phyloP scores from a whole-genome alignment of 2,329 filamentous ascomycete species.

The Thelonectria discophora region DNA sequence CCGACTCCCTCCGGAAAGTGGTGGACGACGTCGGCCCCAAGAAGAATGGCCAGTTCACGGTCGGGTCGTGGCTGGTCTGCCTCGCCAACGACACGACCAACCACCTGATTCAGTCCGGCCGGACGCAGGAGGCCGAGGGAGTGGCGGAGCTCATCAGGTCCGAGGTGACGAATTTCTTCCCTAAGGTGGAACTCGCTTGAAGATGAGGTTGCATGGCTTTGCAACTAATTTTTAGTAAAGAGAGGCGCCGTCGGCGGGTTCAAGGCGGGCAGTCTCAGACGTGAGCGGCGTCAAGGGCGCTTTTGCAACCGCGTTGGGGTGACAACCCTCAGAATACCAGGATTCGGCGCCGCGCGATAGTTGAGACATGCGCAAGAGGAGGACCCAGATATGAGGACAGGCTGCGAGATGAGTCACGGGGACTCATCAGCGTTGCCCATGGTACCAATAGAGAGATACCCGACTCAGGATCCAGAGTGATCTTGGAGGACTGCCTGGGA shows the following conservation, averaged over 20 bases:
- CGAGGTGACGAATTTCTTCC: conserved; percentile 47
- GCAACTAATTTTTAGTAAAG: not conserved
- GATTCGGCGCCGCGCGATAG: too few species aligned
- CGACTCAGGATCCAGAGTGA: too few species aligned
- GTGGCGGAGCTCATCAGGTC: conserved; percentile 51
- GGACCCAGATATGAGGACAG: too few species aligned
- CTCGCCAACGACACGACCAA: conserved; percentile 59
- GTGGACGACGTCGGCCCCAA: conserved; percentile 39
- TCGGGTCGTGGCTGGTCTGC: conserved; percentile 49
- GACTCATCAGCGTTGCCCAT: too few species aligned
- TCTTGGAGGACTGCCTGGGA: too few species aligned
- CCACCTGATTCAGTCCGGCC: conserved; percentile 53
- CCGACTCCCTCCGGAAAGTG: conserved; percentile 42
- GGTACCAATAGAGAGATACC: too few species aligned
- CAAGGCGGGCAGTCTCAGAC: not conserved
- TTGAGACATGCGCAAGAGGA: too few species aligned
- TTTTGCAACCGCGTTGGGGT: not conserved
- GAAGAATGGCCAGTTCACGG: conserved; percentile 44
- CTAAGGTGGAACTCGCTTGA: conserved; percentile 38
- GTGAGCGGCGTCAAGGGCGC: not conserved
- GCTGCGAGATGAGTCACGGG: too few species aligned
- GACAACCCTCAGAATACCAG: not conserved
- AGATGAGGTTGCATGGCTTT: not conserved
- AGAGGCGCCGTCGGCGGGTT: not conserved
- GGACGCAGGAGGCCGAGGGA: conserved; percentile 52